Evolutionary conservation across 805 yeast species (phyloP).

Genomic region (Teunomyces cretensis): DNA sequence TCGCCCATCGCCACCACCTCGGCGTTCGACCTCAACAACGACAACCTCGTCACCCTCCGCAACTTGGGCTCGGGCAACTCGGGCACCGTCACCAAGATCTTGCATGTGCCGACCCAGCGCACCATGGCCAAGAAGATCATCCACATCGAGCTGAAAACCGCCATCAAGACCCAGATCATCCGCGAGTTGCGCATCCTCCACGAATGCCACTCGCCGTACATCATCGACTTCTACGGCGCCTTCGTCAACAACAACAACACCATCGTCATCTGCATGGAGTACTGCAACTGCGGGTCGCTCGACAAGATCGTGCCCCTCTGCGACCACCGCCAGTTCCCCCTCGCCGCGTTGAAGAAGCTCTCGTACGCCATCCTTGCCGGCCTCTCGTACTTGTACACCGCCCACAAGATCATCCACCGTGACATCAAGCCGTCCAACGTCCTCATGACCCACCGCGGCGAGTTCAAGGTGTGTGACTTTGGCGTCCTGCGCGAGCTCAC

Average conservation of each 20-base stretch:
- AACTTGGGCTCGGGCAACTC: slow-evolving; percentile 91
- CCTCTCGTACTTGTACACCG: slow-evolving; percentile 73
- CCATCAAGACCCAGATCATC: slow-evolving; percentile 77
- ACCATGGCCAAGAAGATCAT: slow-evolving; percentile 90
- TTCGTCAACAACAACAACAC: slow-evolving; percentile 62
- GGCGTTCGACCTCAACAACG: slow-evolving; percentile 33
- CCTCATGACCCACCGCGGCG: slow-evolving; percentile 80
- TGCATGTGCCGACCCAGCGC: slow-evolving; percentile 85
- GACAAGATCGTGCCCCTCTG: slow-evolving; percentile 71
- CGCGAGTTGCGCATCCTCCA: slow-evolving; percentile 89
- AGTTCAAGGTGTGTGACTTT: slow-evolving; percentile 90
- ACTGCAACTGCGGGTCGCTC: slow-evolving; percentile 90
- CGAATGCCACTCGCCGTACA: slow-evolving; percentile 80
- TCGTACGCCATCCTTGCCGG: slow-evolving; percentile 79
- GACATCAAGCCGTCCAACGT: slow-evolving; percentile 97
- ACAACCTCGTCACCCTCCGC: slow-evolving; percentile 72
- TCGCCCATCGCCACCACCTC: slow-evolving; percentile 23
- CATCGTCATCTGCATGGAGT: slow-evolving; percentile 92
- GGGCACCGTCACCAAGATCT: slow-evolving; percentile 85
- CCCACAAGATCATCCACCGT: slow-evolving; percentile 88
- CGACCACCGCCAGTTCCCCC: slow-evolving; percentile 43
- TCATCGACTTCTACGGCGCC: slow-evolving; percentile 91
- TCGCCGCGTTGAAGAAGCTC: slow-evolving; percentile 67
- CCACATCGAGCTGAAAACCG: slow-evolving; percentile 77
- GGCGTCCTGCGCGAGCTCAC: slow-evolving; percentile 93